Percentiles rank a stretch among this genome's conserved stretches.
These are phyloP conservation scores for Phytophthora cactorum DNA, from an alignment of 352 stramenopile genomes.

Conservation along the genomic window DNA sequence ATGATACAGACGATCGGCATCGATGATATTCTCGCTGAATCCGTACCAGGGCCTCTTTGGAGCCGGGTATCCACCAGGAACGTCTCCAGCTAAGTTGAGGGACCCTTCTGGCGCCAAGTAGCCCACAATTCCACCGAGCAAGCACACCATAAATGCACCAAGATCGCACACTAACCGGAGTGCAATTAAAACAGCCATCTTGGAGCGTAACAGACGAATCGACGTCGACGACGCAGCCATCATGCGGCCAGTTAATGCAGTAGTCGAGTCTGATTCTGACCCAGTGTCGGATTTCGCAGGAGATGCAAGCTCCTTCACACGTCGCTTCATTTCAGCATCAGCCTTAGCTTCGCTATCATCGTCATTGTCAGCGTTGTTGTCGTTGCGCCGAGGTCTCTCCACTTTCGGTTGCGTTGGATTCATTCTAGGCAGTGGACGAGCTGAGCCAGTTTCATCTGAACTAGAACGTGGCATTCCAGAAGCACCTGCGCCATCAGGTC, in stretches of 20 bases:
- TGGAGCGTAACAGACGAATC: slow-evolving; percentile 35
- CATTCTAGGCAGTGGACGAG: slow-evolving; percentile 24
- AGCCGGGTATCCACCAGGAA: slow-evolving; percentile 78
- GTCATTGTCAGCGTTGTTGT: slow-evolving; percentile 10
- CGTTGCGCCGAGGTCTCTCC: slow-evolving; percentile 14
- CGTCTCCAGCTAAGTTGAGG: slow-evolving; percentile 77
- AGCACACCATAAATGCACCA: slow-evolving; percentile 81
- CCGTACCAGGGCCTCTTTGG: slow-evolving; percentile 52
- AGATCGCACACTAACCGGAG: slow-evolving; percentile 60
- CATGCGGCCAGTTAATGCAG: slow-evolving; percentile 52
- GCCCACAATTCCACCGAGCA: slow-evolving; percentile 69
- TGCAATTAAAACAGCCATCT: slow-evolving; percentile 43
- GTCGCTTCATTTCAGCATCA: slow-evolving; percentile 26
- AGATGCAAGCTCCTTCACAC: slow-evolving; percentile 51
- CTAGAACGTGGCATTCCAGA: slow-evolving; percentile 21
- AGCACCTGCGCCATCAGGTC: slow-evolving; percentile 1
- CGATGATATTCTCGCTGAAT: slow-evolving; percentile 49
- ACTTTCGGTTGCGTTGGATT: slow-evolving; percentile 24
- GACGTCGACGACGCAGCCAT: slow-evolving; percentile 35
- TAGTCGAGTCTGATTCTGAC: slow-evolving; percentile 60
- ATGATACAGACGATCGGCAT: slow-evolving; percentile 54
- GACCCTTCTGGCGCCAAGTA: slow-evolving; percentile 67
- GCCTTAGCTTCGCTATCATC: slow-evolving; percentile 23
- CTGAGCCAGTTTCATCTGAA: slow-evolving; percentile 26
- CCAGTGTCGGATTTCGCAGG: slow-evolving; percentile 50